phyloP scores from a whole-genome alignment of 305 asterid genomes.

The Fraxinus ornus region DNA sequence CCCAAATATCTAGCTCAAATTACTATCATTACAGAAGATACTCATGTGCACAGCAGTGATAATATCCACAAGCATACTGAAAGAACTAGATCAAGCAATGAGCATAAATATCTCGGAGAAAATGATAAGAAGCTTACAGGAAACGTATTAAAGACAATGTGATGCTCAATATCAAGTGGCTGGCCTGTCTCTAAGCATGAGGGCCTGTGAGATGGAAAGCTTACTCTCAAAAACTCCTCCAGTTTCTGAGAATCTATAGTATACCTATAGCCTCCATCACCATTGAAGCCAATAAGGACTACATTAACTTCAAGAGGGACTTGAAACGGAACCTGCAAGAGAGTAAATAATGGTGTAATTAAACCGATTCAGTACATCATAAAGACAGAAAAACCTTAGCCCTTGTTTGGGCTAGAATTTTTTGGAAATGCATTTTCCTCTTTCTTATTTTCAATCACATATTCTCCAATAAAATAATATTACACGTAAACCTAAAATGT shows the following conservation, averaged over 20 bases:
- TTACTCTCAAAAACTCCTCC: constrained; percentile 84
- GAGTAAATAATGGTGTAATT: constrained; percentile 15
- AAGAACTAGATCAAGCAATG: constrained; percentile 17
- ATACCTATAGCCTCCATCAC: constrained; percentile 92
- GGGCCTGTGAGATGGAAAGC: constrained; percentile 86
- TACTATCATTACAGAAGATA: neutral
- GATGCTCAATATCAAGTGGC: constrained; percentile 96
- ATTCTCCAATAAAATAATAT: neutral
- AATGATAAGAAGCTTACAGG: constrained; percentile 55
- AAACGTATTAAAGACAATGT: constrained; percentile 69
- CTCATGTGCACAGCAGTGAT: neutral
- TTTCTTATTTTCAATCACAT: neutral
- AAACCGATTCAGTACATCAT: constrained; percentile 7
- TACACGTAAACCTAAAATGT: neutral
- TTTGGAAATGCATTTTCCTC: neutral
- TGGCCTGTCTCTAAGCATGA: constrained; percentile 94
- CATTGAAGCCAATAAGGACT: constrained; percentile 86
- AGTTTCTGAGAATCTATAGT: constrained; percentile 70
- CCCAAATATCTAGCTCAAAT: constrained; percentile 4
- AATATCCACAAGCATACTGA: neutral
- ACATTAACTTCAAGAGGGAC: constrained; percentile 97
- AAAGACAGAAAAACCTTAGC: neutral
- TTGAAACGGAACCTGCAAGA: constrained; percentile 90
- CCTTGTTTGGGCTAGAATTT: neutral
- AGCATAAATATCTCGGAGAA: constrained; percentile 14